These are phyloP conservation scores for Cylindrotheca closterium DNA, from an alignment of 108 stramenopile species.

Conservation along the genomic window DNA sequence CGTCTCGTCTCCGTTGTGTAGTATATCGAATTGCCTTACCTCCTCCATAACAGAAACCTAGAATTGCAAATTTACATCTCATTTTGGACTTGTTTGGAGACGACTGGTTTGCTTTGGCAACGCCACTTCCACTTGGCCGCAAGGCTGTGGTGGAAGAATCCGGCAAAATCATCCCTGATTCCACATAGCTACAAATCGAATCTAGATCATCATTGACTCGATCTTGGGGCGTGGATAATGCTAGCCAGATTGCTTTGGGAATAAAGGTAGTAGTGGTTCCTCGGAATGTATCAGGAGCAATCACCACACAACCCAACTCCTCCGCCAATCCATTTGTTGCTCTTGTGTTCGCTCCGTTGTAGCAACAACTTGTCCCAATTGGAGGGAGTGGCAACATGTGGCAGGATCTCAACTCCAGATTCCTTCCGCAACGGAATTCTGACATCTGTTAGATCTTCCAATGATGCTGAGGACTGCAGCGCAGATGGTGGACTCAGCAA, in stretches of 20 bases:
- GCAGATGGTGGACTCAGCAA: too few relatives aligned
- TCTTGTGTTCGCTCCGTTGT: too few relatives aligned
- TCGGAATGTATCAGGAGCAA: slow-evolving; percentile 31
- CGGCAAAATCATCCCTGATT: neutral
- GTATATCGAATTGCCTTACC: slow-evolving; percentile 40
- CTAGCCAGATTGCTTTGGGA: slow-evolving; percentile 35
- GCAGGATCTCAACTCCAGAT: too few relatives aligned
- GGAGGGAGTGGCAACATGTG: too few relatives aligned
- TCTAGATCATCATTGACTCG: slow-evolving; percentile 32
- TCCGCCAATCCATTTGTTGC: slow-evolving; percentile 17
- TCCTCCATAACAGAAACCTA: slow-evolving; percentile 31
- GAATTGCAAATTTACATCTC: slow-evolving; percentile 25
- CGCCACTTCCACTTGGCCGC: too few relatives aligned
- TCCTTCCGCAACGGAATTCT: too few relatives aligned
- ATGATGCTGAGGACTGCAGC: too few relatives aligned
- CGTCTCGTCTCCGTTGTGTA: slow-evolving; percentile 15
- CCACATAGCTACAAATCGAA: neutral
- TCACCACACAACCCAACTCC: slow-evolving; percentile 21
- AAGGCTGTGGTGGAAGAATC: slow-evolving; percentile 3
- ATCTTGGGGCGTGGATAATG: slow-evolving; percentile 28
- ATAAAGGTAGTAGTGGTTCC: slow-evolving; percentile 17
- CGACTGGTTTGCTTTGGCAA: too few relatives aligned
- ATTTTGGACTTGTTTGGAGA: neutral
- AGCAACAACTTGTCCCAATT: too few relatives aligned
- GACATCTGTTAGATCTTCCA: too few relatives aligned